Evolutionary conservation across 129 eudicot genomes (phyloP).

Genomic region (Pseudognaphalium luteoalbum): DNA sequence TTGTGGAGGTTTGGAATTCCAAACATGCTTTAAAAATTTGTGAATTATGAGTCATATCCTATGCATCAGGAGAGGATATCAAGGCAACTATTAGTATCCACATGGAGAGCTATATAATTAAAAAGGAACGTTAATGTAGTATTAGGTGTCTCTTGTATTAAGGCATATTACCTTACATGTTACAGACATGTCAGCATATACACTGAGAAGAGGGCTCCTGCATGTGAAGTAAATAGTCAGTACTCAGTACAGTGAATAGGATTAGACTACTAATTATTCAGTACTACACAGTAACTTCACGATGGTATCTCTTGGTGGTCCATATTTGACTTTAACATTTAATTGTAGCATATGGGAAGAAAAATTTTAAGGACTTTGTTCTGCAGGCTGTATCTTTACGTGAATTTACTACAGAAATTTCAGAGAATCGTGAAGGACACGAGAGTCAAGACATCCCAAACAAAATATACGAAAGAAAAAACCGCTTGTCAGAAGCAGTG

Average conservation of each 20-base stretch:
- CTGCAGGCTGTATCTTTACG: background rate
- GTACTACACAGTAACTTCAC: background rate
- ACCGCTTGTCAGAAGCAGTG: background rate
- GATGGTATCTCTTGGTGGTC: background rate
- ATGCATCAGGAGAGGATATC: background rate
- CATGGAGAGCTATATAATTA: background rate
- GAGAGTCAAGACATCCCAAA: background rate
- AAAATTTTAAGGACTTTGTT: background rate
- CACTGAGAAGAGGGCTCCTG: conserved; percentile 97
- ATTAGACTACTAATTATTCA: background rate
- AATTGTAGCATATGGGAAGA: background rate
- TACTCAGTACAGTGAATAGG: background rate
- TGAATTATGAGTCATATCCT: background rate
- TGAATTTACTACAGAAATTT: background rate
- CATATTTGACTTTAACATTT: background rate
- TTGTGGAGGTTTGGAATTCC: background rate
- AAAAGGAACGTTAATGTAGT: background rate
- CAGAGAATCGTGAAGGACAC: background rate
- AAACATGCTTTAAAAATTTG: conserved; percentile 7
- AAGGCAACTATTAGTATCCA: background rate
- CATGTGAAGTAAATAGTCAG: conserved; percentile 27
- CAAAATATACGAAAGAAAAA: background rate
- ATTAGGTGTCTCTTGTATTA: conserved; percentile 10
- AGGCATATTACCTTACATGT: conserved; percentile 75
- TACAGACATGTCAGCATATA: conserved; percentile 99